Conservation (phyloP, 2,329 filamentous ascomycete genomes). For the Microcera coccophila region DNA sequence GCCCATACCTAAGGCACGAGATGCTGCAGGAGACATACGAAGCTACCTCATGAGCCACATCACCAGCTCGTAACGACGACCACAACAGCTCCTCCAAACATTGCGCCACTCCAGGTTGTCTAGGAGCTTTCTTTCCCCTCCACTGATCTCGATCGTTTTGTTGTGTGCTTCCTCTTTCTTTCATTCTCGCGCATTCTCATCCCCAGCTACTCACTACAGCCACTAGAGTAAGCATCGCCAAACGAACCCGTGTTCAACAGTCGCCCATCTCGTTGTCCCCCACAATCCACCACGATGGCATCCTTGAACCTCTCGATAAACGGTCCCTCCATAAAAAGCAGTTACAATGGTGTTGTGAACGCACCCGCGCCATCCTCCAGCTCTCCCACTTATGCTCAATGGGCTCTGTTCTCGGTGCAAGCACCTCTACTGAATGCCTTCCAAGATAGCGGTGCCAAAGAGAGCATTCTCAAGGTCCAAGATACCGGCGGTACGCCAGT, state of each 20-base stretch:
- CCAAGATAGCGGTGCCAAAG: slow-evolving; percentile 78
- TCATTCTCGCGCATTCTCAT: slow-evolving; percentile 9
- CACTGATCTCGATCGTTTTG: slow-evolving; percentile 1
- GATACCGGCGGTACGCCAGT: slow-evolving; percentile 68
- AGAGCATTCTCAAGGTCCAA: slow-evolving; percentile 94
- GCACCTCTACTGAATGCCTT: slow-evolving; percentile 91
- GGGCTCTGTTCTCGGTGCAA: slow-evolving; percentile 91
- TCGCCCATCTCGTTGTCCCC: slow-evolving; percentile 20
- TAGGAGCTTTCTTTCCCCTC: not conserved
- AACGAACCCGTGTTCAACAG: slow-evolving; percentile 18
- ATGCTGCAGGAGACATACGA: slow-evolving; percentile 10
- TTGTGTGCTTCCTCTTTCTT: too few species aligned
- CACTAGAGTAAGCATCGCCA: slow-evolving; percentile 28
- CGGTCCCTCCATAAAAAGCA: slow-evolving; percentile 79
- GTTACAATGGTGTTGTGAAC: slow-evolving; percentile 60
- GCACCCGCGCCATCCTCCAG: slow-evolving; percentile 48
- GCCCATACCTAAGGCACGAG: not conserved
- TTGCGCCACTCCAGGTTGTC: slow-evolving; percentile 12
- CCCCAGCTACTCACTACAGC: slow-evolving; percentile 28
- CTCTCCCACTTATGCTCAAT: slow-evolving; percentile 83
- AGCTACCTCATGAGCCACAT: slow-evolving; percentile 29
- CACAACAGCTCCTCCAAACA: slow-evolving; percentile 9
- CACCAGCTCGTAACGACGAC: slow-evolving; percentile 12
- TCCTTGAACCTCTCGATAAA: slow-evolving; percentile 76
- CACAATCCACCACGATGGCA: slow-evolving; percentile 56